These are phyloP conservation scores for Yamadazyma sp. DNA, from an alignment of 1,139 yeast species.

Conservation along the genomic window DNA sequence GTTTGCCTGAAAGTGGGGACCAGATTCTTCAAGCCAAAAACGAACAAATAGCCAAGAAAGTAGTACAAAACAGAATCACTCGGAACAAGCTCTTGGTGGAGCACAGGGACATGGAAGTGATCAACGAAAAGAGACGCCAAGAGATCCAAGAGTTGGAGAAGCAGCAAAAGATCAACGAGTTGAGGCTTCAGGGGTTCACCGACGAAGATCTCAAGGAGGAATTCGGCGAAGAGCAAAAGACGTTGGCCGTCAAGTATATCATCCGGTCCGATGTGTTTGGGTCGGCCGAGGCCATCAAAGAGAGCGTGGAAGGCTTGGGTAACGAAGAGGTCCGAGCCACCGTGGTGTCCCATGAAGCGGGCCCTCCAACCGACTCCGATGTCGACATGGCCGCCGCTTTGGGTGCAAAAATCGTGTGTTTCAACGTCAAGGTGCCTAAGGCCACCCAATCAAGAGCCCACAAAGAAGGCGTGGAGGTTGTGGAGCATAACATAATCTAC, in stretches of 20 bases:
- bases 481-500: constrained; percentile 78
- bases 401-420: constrained; percentile 71
- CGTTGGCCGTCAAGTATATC: constrained; percentile 43
- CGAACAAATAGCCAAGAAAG: constrained; percentile 77
- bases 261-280: constrained; percentile 88
- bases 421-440: constrained; percentile 72
- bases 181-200: constrained; percentile 58
- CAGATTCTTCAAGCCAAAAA: constrained; percentile 71
- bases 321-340: constrained; percentile 77
- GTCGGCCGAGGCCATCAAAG: constrained; percentile 63
- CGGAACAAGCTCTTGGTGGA: constrained; percentile 61
- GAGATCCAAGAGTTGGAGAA: constrained; percentile 49
- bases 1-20: constrained; percentile 90
- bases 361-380: constrained; percentile 82
- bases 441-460: constrained; percentile 64
- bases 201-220: constrained; percentile 34
- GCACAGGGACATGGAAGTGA: constrained; percentile 63
- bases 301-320: constrained; percentile 78
- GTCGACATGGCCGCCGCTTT: constrained; percentile 78
- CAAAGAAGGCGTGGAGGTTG: constrained; percentile 56
- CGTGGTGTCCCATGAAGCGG: constrained; percentile 76
- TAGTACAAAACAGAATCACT: constrained; percentile 60
- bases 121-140: constrained; percentile 58
- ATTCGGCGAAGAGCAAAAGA: constrained; percentile 22
- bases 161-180: constrained; percentile 53